Conservation (phyloP, 805 yeast genomes). For the Saccharomycopsis schoenii region DNA sequence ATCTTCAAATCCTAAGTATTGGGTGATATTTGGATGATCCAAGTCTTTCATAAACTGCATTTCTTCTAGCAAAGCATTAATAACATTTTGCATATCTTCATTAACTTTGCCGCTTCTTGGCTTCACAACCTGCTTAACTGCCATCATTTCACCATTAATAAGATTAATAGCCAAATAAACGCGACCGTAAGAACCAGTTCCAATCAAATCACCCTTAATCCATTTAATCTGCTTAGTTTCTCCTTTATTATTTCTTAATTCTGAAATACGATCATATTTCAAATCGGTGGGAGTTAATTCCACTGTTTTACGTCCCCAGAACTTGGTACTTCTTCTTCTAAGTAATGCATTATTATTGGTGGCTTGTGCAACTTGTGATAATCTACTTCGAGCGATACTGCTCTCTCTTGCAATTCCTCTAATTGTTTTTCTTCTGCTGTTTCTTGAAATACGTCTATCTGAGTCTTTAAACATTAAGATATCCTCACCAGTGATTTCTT, state of each 20-base stretch:
- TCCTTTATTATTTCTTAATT: constrained; percentile 54
- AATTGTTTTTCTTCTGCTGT: constrained; percentile 75
- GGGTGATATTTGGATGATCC: constrained; percentile 91
- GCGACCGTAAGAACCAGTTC: constrained; percentile 93
- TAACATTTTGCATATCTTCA: constrained; percentile 45
- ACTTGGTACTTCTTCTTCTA: constrained; percentile 76
- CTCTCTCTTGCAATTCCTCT: constrained; percentile 93
- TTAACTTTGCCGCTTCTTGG: constrained; percentile 36
- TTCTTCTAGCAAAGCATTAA: constrained; percentile 80
- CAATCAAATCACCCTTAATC: constrained; percentile 96
- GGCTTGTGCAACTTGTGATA: constrained; percentile 19
- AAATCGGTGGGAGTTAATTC: constrained; percentile 75
- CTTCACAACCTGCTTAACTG: constrained; percentile 87
- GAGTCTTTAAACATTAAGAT: constrained; percentile 23
- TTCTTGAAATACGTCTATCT: constrained; percentile 27
- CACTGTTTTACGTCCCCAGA: constrained; percentile 94
- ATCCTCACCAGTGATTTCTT: constrained; percentile 13
- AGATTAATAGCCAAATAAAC: constrained; percentile 88
- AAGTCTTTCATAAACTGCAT: constrained; percentile 89
- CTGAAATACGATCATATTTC: constrained; percentile 54
- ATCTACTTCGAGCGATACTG: constrained; percentile 43
- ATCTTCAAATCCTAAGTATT: constrained; percentile 88
- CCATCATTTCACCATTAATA: constrained; percentile 97
- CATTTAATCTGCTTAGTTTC: constrained; percentile 83
- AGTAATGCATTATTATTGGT: constrained; percentile 29